Evolutionary conservation across 2,329 filamentous ascomycete species (phyloP), one percentile per base, ranked within the genome.

Genomic region (Apiospora koreana): DNA sequence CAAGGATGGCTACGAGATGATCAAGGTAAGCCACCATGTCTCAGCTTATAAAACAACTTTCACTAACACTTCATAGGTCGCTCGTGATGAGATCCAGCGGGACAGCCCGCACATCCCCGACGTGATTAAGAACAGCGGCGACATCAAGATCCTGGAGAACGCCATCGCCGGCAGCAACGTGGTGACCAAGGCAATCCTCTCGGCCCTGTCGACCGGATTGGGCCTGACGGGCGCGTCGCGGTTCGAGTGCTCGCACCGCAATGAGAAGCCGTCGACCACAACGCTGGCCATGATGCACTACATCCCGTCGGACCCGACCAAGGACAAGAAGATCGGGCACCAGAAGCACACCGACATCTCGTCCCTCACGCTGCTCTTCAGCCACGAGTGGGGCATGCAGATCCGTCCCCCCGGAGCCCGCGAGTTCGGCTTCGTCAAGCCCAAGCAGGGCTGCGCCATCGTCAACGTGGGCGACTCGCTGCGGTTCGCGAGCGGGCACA

Each of bases 381-480:
- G 80, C 75, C 83, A 87, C 78, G 83, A 88, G 78, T 87, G 85
- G 85, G 87, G 87, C 8, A 83, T 89, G 41, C 87, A 90, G 78
- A 83, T 89, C 72, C 84, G 84, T 3, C 84, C 86, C 0, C 86
- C 86, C 2, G 84, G 83, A 23, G 77, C 80, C 10, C 79, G 81
- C 42, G 81, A 84, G 75, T 88, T 87, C 82, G 83, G 83, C 62
- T 89, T 87, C 78, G 85, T 89, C 12, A 83, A 80, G 70, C 87
- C 88, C 67, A 83, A 82, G 74, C 76, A 79, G 0, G 86, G 86
- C 70, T 83, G 81, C 73, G 88, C 87, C 42, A 83, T 90, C 75
- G 81, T 89, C 73, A 86, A 90, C 77, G 85, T 90, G 21, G 88
- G 88, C 71, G 88, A 90, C 81, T 87, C 86, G 35, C 82, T 90